A percentile compares a stretch with the other conserved stretches of the same genome.
phyloP scores from a whole-genome alignment of 2,329 filamentous ascomycete genomes.

The Sclerotinia minor region DNA sequence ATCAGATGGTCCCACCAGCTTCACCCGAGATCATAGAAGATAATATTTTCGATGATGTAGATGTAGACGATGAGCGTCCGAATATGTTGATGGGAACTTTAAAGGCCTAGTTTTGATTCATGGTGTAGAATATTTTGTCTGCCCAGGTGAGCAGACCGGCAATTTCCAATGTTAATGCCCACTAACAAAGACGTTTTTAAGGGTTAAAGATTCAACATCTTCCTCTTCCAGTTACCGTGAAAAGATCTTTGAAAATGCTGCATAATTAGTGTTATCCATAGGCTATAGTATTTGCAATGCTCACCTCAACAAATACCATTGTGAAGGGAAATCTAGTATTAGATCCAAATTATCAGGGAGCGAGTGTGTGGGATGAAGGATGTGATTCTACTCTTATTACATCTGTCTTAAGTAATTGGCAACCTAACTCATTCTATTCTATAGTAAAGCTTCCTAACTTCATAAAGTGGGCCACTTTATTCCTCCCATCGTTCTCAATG shows the following conservation, averaged over 20 bases:
- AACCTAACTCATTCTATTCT: background rate
- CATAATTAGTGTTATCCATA: constrained; percentile 20
- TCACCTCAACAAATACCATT: constrained; percentile 37
- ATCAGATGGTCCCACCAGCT: constrained; percentile 28
- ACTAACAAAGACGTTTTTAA: constrained; percentile 16
- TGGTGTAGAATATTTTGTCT: constrained; percentile 27
- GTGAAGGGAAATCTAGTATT: constrained; percentile 44
- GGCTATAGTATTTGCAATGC: constrained; percentile 17
- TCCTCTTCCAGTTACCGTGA: constrained; percentile 18
- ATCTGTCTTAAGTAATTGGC: constrained; percentile 38
- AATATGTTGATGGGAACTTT: constrained; percentile 35
- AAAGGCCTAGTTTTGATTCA: constrained; percentile 31
- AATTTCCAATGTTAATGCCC: background rate
- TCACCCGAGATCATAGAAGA: constrained; percentile 28
- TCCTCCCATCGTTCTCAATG: constrained; percentile 51
- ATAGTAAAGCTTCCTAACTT: constrained; percentile 24
- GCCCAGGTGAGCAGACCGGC: constrained; percentile 15
- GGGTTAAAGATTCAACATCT: constrained; percentile 27
- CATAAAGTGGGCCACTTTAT: constrained; percentile 44
- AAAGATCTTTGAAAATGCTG: constrained; percentile 23
- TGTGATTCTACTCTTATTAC: constrained; percentile 38
- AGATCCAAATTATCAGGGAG: constrained; percentile 50
- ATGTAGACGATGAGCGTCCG: constrained; percentile 33
- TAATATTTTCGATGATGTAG: constrained; percentile 38
- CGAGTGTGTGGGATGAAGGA: constrained; percentile 48